Base-by-base conservation (phyloP, 352 stramenopile species). In the Pythium apleroticum region DNA sequence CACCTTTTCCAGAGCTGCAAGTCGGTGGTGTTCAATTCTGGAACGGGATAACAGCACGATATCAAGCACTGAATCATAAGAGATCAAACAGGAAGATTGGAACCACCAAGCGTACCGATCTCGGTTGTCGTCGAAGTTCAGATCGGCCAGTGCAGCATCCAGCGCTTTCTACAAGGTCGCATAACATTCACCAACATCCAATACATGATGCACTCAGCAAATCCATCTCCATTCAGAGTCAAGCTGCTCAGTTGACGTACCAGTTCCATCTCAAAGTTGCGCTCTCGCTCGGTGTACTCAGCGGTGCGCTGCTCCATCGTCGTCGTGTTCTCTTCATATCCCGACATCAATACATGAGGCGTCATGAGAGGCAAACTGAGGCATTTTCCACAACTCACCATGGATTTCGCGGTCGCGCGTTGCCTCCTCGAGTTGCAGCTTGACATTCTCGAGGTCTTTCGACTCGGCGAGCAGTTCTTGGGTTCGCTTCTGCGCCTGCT, bases 251-350 rank as follows among this genome's bases (percentile, higher is more conserved):
- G n/a, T n/a, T 17, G 2, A 65, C 69, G 46, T 7, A 85, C 76
- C 66, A 85, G 37, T n/a, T 85, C 69, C 2, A 45, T 19, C 33
- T 80, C 66, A 48, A 66, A 77, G 5, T 25, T 57, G 31, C 59
- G 70, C 53, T 75, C 66, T 7, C 68, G 72, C 45, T 82, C 67
- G 3, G 49, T 45, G 49, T 74, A 66, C 52, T 85, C 77, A 11
- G 56, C 59, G 0, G 77, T 70, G 19, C 74, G 70, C 61, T 85
- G 77, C 65, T 72, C 58, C 67, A 85, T 82, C 24, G 71, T 73
- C 4, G 39, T 58, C 11, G 72, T 77, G 50, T 78, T 85, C 55
- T 85, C 77, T 85, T 15, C 24, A 37, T 5, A 22, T 24, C 14
- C 4, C 39, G 24, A 8, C 30, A 33, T 33, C 30, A 33, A 33